phyloP scores from a whole-genome alignment of 2,329 filamentous ascomycete species.

The Cladophialophora yegresii region DNA sequence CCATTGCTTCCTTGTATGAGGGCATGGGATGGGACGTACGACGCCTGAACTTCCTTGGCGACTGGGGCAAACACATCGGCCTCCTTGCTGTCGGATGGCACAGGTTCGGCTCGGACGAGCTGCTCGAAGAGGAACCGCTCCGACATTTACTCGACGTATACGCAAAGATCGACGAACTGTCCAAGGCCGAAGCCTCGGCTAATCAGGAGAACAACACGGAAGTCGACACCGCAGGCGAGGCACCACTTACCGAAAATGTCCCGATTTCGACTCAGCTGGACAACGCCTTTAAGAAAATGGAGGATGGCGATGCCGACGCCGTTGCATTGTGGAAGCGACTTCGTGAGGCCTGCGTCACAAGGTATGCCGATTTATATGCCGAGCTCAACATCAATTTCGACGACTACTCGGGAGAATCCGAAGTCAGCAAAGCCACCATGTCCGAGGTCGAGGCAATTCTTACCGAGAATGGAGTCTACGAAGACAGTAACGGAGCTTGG shows the following conservation, averaged over 20 bases:
- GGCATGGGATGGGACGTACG: slow-evolving; percentile 69
- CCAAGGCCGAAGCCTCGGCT: slow-evolving; percentile 62
- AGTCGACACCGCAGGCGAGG: slow-evolving; percentile 35
- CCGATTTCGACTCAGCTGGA: slow-evolving; percentile 48
- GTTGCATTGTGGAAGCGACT: slow-evolving; percentile 65
- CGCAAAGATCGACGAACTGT: slow-evolving; percentile 64
- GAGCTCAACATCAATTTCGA: slow-evolving; percentile 72
- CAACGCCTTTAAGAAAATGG: slow-evolving; percentile 68
- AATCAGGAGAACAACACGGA: slow-evolving; percentile 55
- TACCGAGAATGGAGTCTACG: slow-evolving; percentile 64
- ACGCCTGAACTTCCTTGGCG: slow-evolving; percentile 73
- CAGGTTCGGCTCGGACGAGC: slow-evolving; percentile 72
- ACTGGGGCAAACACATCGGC: slow-evolving; percentile 65
- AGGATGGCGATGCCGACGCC: slow-evolving; percentile 64
- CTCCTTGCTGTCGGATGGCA: slow-evolving; percentile 73
- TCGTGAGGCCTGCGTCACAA: slow-evolving; percentile 66
- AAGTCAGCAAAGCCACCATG: slow-evolving; percentile 69
- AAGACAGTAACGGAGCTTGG: slow-evolving; percentile 70
- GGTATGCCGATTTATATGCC: slow-evolving; percentile 68
- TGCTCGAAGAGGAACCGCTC: slow-evolving; percentile 71
- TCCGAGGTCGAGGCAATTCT: slow-evolving; percentile 63
- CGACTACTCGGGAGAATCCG: slow-evolving; percentile 69
- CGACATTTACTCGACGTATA: slow-evolving; percentile 82
- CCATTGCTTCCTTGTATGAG: slow-evolving; percentile 69
- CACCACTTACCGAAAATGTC: slow-evolving; percentile 46